Evolutionary conservation across 106 monocot genomes (phyloP).

Genomic region (Dendrobium officinale): DNA sequence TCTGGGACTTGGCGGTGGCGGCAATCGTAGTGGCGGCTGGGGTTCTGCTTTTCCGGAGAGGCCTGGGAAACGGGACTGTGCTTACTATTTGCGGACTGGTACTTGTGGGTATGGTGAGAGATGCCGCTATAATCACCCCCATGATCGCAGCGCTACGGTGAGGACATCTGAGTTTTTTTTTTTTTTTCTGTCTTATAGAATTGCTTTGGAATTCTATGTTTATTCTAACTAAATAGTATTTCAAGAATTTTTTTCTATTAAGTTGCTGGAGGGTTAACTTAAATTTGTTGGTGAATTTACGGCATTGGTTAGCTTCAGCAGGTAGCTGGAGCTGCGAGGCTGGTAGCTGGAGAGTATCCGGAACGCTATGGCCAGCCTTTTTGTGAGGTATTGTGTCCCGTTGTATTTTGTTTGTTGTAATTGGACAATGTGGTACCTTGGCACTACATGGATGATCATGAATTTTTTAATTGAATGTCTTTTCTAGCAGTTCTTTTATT

Average conservation of each 20-base stretch:
- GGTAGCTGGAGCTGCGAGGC: constrained; percentile 28
- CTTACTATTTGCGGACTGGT: constrained; percentile 75
- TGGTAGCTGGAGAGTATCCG: constrained; percentile 41
- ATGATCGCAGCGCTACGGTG: constrained; percentile 19
- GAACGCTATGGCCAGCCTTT: constrained; percentile 43
- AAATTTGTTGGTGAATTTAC: not conserved
- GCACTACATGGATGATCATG: not conserved
- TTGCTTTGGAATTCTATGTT: not conserved
- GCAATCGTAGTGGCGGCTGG: not conserved
- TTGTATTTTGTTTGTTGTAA: not conserved
- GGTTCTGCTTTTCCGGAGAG: constrained; percentile 52
- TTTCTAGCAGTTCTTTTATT: not conserved
- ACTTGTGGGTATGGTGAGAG: constrained; percentile 71
- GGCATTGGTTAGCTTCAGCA: constrained; percentile 4
- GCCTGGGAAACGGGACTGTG: constrained; percentile 71
- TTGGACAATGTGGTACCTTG: not conserved
- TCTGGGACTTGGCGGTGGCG: constrained; percentile 39
- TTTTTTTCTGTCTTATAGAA: not conserved
- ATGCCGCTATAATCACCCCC: constrained; percentile 88
- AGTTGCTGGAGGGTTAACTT: not conserved
- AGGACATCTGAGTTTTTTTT: not conserved
- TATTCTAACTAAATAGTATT: not conserved
- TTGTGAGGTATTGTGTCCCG: constrained; percentile 37
- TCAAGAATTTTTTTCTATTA: not conserved
- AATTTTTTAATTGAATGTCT: not conserved